Percentiles rank a stretch among this genome's conserved stretches.
Conservation (phyloP, 2,329 filamentous ascomycete species). For the Huntiella moniliformis region DNA sequence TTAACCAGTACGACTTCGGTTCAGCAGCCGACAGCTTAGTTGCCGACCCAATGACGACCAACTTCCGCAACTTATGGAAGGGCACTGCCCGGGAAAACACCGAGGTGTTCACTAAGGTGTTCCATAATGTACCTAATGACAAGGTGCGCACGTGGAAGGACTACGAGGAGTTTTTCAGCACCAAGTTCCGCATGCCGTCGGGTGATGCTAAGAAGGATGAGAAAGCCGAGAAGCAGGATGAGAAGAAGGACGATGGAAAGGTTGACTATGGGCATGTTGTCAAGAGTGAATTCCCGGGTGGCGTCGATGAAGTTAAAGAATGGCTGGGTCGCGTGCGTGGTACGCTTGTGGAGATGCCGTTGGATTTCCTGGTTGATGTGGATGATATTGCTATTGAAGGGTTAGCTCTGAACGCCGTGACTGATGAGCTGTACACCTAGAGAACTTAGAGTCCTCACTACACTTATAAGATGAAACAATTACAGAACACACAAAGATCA, state of each 20-base stretch:
- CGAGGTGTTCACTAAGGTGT: slow-evolving; percentile 59
- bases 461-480: neutral
- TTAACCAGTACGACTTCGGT: slow-evolving; percentile 58
- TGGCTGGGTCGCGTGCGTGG: slow-evolving; percentile 48
- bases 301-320: slow-evolving; percentile 54
- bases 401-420: slow-evolving; percentile 50
- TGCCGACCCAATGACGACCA: slow-evolving; percentile 49
- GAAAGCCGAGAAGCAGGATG: slow-evolving; percentile 19
- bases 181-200: slow-evolving; percentile 40
- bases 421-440: slow-evolving; percentile 52
- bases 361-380: slow-evolving; percentile 64
- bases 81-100: slow-evolving; percentile 59
- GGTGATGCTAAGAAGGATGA: slow-evolving; percentile 22
- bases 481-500: neutral
- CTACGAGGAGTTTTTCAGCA: slow-evolving; percentile 52
- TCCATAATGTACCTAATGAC: slow-evolving; percentile 61
- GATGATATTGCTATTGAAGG: slow-evolving; percentile 77
- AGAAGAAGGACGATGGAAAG: slow-evolving; percentile 30
- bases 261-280: slow-evolving; percentile 81
- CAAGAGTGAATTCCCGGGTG: slow-evolving; percentile 54
- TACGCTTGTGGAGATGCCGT: slow-evolving; percentile 72
- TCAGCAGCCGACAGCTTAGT: slow-evolving; percentile 50
- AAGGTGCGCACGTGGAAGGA: slow-evolving; percentile 50
- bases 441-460: neutral
- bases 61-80: slow-evolving; percentile 56